Evolutionary conservation across 164 flowering plant species (phyloP).

Genomic region (Buxus sempervirens): DNA sequence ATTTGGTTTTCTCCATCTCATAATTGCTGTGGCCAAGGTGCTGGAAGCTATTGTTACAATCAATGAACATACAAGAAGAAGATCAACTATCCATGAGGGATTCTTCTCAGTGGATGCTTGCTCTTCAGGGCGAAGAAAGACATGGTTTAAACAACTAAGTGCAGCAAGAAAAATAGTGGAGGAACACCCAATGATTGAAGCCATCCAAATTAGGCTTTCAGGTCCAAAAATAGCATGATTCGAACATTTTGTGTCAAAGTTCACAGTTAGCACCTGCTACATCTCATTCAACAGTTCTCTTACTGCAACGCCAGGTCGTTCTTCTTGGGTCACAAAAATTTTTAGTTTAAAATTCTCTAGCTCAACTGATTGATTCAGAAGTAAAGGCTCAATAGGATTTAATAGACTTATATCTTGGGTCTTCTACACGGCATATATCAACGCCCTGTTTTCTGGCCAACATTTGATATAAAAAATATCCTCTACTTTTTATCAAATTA

Average conservation of each 20-base stretch:
- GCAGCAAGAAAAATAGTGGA: constrained; percentile 43
- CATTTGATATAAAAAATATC: too few relatives aligned
- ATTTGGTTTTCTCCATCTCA: constrained; percentile 47
- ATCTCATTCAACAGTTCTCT: constrained; percentile 36
- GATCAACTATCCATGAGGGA: constrained; percentile 61
- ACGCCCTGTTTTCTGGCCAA: too few relatives aligned
- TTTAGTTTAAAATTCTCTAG: constrained; percentile 39
- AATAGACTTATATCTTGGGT: constrained; percentile 54
- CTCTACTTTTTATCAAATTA: too few relatives aligned
- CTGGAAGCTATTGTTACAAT: constrained; percentile 36
- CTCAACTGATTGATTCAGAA: constrained; percentile 28
- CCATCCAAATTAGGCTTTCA: constrained; percentile 41
- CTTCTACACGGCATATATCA: constrained; percentile 50
- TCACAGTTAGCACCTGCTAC: constrained; percentile 31
- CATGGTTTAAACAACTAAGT: constrained; percentile 42
- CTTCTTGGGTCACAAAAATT: constrained; percentile 76
- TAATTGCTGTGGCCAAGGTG: constrained; percentile 27
- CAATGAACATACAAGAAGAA: constrained; percentile 54
- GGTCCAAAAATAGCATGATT: constrained; percentile 36
- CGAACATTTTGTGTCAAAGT: constrained; percentile 30
- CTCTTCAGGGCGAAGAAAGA: constrained; percentile 31
- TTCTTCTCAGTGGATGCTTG: constrained; percentile 36
- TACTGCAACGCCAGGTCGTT: constrained; percentile 26
- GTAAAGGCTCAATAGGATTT: constrained; percentile 40
- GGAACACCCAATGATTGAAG: constrained; percentile 39